Evolutionary conservation across 306 rosid species (phyloP).

Genomic region (Fagus sylvatica): DNA sequence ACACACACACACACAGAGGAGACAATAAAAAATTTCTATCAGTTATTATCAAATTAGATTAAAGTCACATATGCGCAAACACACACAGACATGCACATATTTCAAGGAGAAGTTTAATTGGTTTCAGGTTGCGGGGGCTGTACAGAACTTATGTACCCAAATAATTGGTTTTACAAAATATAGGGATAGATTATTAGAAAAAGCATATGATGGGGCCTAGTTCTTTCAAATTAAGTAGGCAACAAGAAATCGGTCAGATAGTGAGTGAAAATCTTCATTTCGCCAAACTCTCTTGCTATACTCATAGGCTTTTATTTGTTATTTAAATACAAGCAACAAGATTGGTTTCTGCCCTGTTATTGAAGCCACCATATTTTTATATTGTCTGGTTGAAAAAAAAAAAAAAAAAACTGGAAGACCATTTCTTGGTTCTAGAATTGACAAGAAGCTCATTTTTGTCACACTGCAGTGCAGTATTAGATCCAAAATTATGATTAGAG

Average conservation of each 20-base stretch:
- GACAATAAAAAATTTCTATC: not conserved
- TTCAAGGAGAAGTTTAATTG: not conserved
- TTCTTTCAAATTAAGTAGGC: not conserved
- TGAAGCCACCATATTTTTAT: not conserved
- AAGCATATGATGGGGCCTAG: not conserved
- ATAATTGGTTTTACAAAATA: not conserved
- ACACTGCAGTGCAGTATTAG: not conserved
- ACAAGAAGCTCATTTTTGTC: not conserved
- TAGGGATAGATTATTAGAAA: not conserved
- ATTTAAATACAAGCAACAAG: not conserved
- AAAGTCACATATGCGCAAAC: not conserved
- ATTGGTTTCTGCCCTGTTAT: not conserved
- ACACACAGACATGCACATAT: not conserved
- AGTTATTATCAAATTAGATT: not conserved
- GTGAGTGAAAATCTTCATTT: not conserved
- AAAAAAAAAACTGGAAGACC: not conserved
- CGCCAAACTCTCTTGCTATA: not conserved
- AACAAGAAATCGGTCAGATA: not conserved
- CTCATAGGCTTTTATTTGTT: not conserved
- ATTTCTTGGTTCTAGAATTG: not conserved
- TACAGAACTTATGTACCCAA: not conserved
- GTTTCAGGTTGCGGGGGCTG: not conserved
- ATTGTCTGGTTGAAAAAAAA: not conserved
- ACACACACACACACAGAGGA: not conserved
- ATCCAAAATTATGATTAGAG: not conserved